Evolutionary conservation across 257 asterid genomes (phyloP).

Genomic region (Gentiana macrophylla): DNA sequence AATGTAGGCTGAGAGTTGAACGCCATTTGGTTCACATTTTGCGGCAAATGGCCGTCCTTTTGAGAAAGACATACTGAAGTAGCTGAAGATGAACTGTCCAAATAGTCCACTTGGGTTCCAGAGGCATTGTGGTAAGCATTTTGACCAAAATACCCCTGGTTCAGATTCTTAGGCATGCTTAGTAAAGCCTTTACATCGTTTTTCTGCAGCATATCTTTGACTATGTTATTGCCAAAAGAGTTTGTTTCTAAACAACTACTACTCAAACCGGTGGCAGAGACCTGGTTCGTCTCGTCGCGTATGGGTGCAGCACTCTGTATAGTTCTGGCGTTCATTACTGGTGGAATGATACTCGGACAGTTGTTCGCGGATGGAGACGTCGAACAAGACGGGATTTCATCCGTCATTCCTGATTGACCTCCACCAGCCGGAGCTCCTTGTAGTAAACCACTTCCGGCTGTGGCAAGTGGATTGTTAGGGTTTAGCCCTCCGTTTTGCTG

Average conservation of each 20-base stretch:
- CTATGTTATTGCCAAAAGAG: slow-evolving; percentile 33
- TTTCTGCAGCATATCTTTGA: slow-evolving; percentile 44
- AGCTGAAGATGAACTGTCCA: slow-evolving; percentile 86
- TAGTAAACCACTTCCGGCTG: slow-evolving; percentile 37
- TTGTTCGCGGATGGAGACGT: slow-evolving; percentile 89
- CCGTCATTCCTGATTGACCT: slow-evolving; percentile 70
- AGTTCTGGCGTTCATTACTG: slow-evolving; percentile 38
- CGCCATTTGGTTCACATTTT: slow-evolving; percentile 53
- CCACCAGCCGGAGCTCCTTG: slow-evolving; percentile 45
- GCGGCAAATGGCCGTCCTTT: slow-evolving; percentile 51
- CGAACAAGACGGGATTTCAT: slow-evolving; percentile 84
- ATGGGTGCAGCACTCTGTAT: slow-evolving; percentile 13
- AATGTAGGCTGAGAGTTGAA: slow-evolving; percentile 59
- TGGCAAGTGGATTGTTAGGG: slow-evolving; percentile 45
- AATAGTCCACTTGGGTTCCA: slow-evolving; percentile 59
- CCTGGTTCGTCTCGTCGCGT: slow-evolving; percentile 47
- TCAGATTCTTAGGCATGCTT: slow-evolving; percentile 49
- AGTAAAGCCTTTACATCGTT: slow-evolving; percentile 45
- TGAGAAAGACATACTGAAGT: slow-evolving; percentile 78
- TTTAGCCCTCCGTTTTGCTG: slow-evolving; percentile 35
- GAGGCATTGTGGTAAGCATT: slow-evolving; percentile 38
- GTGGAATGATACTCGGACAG: slow-evolving; percentile 48
- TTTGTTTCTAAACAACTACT: slow-evolving; percentile 39
- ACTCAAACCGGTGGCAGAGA: slow-evolving; percentile 39
- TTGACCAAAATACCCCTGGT: slow-evolving; percentile 47